Evolutionary conservation across 805 yeast genomes (phyloP), one percentile per base, ranked within the genome.

Genomic region (Tetrapisispora iriomotensis): DNA sequence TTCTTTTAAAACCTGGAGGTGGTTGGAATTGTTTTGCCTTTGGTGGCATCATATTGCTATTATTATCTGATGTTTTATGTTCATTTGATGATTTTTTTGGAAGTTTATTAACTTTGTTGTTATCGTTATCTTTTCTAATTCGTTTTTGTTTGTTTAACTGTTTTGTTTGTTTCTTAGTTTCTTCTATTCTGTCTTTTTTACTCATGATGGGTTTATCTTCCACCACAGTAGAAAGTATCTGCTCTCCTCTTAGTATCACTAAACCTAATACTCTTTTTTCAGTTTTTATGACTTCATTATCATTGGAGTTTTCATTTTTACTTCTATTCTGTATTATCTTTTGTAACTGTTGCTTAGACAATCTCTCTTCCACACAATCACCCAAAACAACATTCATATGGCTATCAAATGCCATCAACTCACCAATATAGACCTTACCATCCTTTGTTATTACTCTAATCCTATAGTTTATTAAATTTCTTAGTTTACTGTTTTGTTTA

Each of bases 221-320:
- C 9, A 59, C 90, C 24, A 83, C 75, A 2, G 60, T 57, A 9
- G 87, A 75, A 10, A 88, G 75, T 21, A 92, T 76, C 47, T 81
- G 83, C 47, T 86, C 96, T 2, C 98, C 98, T 50, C 97, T 71
- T 34, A 90, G 64, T 27, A 90, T 81, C 2, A 84, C 72, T 37
- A 92, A 69, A 0, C 97, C 97, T 19, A 92, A 62, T 5, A 76
- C 65, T 41, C 97, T 68, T 51, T 79, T 84, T 45, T 82, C 88
- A 43, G 79, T 82, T 29, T 67, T 68, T 10, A 71, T 60, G 67
- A 57, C 45, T 56, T 65, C 18, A 44, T 56, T 37, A 3, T 32
- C 36, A 12, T 38, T 35, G 14, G 36, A 23, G 8, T 21, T 6
- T 15, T 23, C 20, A 23, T 12, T 20, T 24, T 33, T 33, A 17